Percentiles rank a stretch among this genome's conserved stretches.
Evolutionary conservation across 2,329 filamentous ascomycete genomes (phyloP).

Genomic region (Catunica adiposa): DNA sequence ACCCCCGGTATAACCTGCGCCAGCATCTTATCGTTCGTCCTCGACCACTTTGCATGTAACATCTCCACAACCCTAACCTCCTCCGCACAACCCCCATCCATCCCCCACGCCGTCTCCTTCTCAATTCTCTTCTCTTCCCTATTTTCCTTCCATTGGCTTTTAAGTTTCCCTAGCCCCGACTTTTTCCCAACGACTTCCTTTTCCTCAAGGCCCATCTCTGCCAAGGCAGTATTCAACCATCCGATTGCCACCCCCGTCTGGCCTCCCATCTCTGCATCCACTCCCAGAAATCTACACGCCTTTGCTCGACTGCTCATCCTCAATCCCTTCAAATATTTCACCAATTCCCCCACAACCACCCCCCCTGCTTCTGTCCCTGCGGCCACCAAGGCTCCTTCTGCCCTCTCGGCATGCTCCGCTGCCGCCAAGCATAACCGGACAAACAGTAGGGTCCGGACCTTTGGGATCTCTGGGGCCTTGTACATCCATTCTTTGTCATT

Average conservation of each 20-base stretch:
- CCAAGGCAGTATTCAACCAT: constrained; percentile 65
- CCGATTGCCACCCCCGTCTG: constrained; percentile 73
- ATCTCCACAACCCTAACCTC: constrained; percentile 75
- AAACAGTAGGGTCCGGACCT: constrained; percentile 76
- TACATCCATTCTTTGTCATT: constrained; percentile 95
- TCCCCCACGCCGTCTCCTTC: constrained; percentile 56
- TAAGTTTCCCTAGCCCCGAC: constrained; percentile 47
- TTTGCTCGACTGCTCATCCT: constrained; percentile 61
- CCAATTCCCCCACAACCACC: constrained; percentile 47
- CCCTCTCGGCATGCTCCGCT: constrained; percentile 69
- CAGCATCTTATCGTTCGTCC: constrained; percentile 83
- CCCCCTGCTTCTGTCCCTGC: constrained; percentile 18
- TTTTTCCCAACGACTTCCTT: constrained; percentile 27
- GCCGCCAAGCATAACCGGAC: constrained; percentile 76
- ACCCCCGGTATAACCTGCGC: constrained; percentile 59
- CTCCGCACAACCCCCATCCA: constrained; percentile 70
- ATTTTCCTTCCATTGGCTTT: constrained; percentile 59
- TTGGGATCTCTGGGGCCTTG: constrained; percentile 69
- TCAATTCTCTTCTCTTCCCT: constrained; percentile 67
- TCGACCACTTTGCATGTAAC: constrained; percentile 76
- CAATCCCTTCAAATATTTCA: constrained; percentile 62
- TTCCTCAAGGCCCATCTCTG: constrained; percentile 52
- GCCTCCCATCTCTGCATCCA: constrained; percentile 71
- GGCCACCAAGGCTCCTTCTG: constrained; percentile 34
- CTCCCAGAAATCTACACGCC: constrained; percentile 76